These are phyloP conservation scores for Nigrograna mackinnonii DNA, from an alignment of 2,329 filamentous ascomycete genomes.

Conservation along the genomic window DNA sequence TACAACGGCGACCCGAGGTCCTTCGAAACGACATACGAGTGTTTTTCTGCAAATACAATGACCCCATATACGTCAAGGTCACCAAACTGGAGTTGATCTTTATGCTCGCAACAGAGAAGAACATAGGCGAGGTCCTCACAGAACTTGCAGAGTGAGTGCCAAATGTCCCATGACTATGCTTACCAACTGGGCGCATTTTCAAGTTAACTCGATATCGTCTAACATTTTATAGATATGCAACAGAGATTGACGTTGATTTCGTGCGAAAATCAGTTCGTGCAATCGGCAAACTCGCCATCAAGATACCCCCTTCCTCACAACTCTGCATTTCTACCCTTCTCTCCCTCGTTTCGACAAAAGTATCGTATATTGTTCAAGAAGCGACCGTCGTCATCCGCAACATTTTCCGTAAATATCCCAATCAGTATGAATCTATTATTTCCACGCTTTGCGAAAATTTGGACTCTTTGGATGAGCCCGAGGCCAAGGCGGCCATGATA, in stretches of 20 bases:
- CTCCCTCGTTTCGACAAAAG: slow-evolving; percentile 94
- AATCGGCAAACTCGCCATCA: slow-evolving; percentile 97
- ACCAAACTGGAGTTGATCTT: slow-evolving; percentile 98
- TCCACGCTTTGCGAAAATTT: slow-evolving; percentile 93
- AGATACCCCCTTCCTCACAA: slow-evolving; percentile 91
- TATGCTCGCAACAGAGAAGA: slow-evolving; percentile 94
- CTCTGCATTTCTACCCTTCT: slow-evolving; percentile 91
- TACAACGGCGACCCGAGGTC: slow-evolving; percentile 91
- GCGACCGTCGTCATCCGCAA: slow-evolving; percentile 98
- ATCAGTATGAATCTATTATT: slow-evolving; percentile 98
- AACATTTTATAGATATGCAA: slow-evolving; percentile 68
- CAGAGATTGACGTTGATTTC: slow-evolving; percentile 98
- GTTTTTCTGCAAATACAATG: slow-evolving; percentile 99
- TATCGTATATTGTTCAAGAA: slow-evolving; percentile 98
- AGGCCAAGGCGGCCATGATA: slow-evolving; percentile 97
- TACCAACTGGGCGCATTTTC: neutral
- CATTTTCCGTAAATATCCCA: slow-evolving; percentile 98
- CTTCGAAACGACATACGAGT: slow-evolving; percentile 95
- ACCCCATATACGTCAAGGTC: slow-evolving; percentile 99
- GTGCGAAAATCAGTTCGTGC: slow-evolving; percentile 96
- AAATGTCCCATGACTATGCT: slow-evolving; percentile 22
- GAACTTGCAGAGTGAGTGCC: slow-evolving; percentile 79
- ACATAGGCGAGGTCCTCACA: slow-evolving; percentile 92
- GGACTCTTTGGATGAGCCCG: slow-evolving; percentile 93
- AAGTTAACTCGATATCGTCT: slow-evolving; percentile 10